phyloP scores from a whole-genome alignment of 371 early-diverging fungal species.

The Dinochytrium kinnereticum region DNA sequence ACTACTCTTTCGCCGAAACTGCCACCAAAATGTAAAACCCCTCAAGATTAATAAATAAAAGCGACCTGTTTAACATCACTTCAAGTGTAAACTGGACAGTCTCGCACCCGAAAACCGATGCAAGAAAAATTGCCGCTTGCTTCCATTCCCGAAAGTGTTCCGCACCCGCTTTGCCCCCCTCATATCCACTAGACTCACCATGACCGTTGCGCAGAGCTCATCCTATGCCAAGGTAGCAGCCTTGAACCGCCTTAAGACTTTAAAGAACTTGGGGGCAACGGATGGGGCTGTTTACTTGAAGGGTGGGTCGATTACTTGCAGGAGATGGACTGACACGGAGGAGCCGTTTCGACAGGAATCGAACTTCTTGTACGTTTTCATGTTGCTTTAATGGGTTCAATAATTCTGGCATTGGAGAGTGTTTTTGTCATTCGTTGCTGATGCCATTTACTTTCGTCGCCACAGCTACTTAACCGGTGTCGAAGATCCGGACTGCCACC shows the following conservation, averaged over 20 bases:
- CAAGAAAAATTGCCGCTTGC: too few relatives aligned
- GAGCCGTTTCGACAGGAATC: conserved; percentile 83
- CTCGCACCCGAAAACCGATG: too few relatives aligned
- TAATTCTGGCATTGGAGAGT: too few relatives aligned
- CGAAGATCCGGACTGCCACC: conserved; percentile 75
- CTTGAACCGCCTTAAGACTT: conserved; percentile 11
- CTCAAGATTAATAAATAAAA: too few relatives aligned
- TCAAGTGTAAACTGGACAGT: too few relatives aligned
- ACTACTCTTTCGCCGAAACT: conserved; percentile 20
- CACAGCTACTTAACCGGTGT: conserved; percentile 60
- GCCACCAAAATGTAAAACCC: background rate
- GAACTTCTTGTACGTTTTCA: conserved; percentile 67
- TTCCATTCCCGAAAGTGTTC: too few relatives aligned
- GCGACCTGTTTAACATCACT: too few relatives aligned
- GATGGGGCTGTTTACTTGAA: conserved; percentile 12
- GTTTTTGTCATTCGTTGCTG: background rate
- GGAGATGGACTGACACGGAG: conserved; percentile 47
- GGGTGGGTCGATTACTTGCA: background rate
- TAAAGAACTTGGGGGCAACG: conserved; percentile 1
- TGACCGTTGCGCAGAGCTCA: background rate
- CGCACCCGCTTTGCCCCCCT: too few relatives aligned
- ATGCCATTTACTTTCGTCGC: background rate
- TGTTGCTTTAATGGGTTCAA: background rate
- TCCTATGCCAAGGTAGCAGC: conserved; percentile 12
- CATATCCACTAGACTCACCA: too few relatives aligned